phyloP scores from a whole-genome alignment of 202 grass and related monocot species.

The Zoysia matrella region DNA sequence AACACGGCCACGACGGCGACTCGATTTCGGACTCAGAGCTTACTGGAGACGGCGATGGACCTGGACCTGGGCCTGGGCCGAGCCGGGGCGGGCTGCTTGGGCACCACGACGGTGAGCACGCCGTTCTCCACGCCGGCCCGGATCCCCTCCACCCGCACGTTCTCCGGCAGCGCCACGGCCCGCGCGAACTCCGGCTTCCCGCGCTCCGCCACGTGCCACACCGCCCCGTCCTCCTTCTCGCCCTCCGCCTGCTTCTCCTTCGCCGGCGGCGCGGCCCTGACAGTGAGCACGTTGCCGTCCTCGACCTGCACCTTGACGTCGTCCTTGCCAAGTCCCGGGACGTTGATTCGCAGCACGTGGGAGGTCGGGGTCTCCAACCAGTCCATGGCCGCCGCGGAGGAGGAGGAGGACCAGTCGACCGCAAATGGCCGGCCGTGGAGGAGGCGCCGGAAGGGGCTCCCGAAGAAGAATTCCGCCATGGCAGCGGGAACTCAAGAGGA shows the following conservation, averaged over 20 bases:
- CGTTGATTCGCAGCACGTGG: conserved; percentile 71
- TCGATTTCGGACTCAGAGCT: conserved; percentile 51
- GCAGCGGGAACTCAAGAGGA: not conserved
- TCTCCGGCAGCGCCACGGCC: conserved; percentile 68
- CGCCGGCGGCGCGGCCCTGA: conserved; percentile 36
- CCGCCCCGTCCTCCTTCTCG: conserved; percentile 26
- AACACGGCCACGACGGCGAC: not conserved
- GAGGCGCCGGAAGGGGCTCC: conserved; percentile 61
- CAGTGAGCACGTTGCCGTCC: conserved; percentile 76
- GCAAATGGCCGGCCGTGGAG: conserved; percentile 55
- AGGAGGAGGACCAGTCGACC: conserved; percentile 37
- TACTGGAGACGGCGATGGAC: conserved; percentile 74
- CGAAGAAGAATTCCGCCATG: conserved; percentile 69
- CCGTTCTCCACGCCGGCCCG: conserved; percentile 72
- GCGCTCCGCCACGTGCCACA: conserved; percentile 86
- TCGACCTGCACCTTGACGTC: conserved; percentile 81
- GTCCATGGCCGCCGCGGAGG: conserved; percentile 57
- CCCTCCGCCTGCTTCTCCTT: conserved; percentile 17
- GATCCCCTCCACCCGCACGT: conserved; percentile 64
- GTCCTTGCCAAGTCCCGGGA: conserved; percentile 75
- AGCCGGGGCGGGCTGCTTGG: conserved; percentile 62
- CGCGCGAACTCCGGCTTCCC: conserved; percentile 64
- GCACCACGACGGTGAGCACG: conserved; percentile 75
- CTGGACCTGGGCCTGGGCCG: conserved; percentile 55
- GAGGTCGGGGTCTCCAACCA: conserved; percentile 85